Conservation (phyloP, 805 yeast species). For the Schizosaccharomyces octosporus region DNA sequence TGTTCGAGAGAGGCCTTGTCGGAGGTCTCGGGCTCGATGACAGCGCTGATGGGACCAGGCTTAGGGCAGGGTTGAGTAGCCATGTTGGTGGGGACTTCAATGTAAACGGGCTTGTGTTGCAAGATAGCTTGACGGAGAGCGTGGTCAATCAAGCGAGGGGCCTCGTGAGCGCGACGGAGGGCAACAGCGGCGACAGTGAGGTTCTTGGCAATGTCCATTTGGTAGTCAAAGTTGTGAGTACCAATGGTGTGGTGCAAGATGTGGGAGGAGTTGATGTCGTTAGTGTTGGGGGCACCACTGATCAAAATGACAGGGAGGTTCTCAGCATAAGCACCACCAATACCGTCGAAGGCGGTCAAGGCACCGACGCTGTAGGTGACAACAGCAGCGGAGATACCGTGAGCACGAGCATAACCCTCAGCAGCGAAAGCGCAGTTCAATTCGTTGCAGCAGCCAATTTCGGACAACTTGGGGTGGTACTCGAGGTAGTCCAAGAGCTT, state of each 20-base stretch:
- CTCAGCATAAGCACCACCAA: slow-evolving; percentile 64
- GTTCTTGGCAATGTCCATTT: slow-evolving; percentile 47
- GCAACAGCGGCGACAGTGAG: slow-evolving; percentile 40
- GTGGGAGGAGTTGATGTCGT: slow-evolving; percentile 40
- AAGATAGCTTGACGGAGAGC: slow-evolving; percentile 42
- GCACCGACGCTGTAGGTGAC: slow-evolving; percentile 75
- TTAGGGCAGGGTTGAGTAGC: not conserved
- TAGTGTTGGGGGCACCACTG: slow-evolving; percentile 56
- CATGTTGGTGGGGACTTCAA: slow-evolving; percentile 56
- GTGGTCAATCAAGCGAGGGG: slow-evolving; percentile 44
- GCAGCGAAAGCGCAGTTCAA: slow-evolving; percentile 63
- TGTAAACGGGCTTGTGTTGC: slow-evolving; percentile 51
- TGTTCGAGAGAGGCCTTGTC: not conserved
- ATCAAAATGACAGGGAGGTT: slow-evolving; percentile 56
- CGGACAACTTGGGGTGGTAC: slow-evolving; percentile 19
- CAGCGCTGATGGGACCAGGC: not conserved
- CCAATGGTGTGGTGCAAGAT: slow-evolving; percentile 54
- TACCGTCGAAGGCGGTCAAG: slow-evolving; percentile 50
- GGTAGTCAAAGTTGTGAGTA: slow-evolving; percentile 48
- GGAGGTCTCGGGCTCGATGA: not conserved
- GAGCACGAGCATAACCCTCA: slow-evolving; percentile 59
- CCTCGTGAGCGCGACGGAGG: slow-evolving; percentile 34
- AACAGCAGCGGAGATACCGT: slow-evolving; percentile 41
- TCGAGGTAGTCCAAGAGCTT: slow-evolving; percentile 3
- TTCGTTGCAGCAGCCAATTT: slow-evolving; percentile 73